Base-by-base conservation (phyloP, 2,329 filamentous ascomycete species). In the Fulvia fulva region DNA sequence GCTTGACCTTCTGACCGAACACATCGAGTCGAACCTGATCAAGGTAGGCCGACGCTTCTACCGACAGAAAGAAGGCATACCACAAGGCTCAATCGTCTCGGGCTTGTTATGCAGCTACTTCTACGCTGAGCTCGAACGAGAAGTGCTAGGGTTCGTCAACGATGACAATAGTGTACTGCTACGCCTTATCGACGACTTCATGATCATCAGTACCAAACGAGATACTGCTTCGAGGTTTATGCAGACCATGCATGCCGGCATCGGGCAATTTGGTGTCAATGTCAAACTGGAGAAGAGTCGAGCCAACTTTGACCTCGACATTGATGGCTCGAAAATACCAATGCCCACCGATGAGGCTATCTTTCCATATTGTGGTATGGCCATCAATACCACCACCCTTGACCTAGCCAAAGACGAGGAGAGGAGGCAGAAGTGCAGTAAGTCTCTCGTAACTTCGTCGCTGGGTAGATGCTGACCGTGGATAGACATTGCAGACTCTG, bases 91-190 rank as follows among this genome's bases (percentile, higher is more conserved):
- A 0, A 83, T 97, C 1, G 72, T 99, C 5, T 97, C 92, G 0
- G 89, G 88, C 45, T 80, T 91, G 43, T 80, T 99, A 5, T 97
- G 94, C 79, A 97, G 91, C 74, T 93, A 96, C 75, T 97, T 97
- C 73, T 99, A 99, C 70, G 92, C 90, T 5, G 86, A 94, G 62
- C 82, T 97, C 1, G 94, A 99, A 73, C 75, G 75, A 6, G 80
- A 85, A 25, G 77, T 87, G 14, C 78, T 97, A 2, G 70, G 69
- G 0, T 97, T 97, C 69, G 74, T 94, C 1, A 66, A 78, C 16
- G 68, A 75, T 0, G 70, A 75, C 5, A 65, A 69, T 16, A 87
- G 83, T 51, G 74, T 97, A 2, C 78, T 99, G 7, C 74, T 97
- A 53, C 83, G 94, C 16, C 81, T 97, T 9, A 90, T 96, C 44